Evolutionary conservation across 148 eudicot genomes (phyloP), one percentile per base, ranked within the genome.

Genomic region (Rhododendron griersonianum): DNA sequence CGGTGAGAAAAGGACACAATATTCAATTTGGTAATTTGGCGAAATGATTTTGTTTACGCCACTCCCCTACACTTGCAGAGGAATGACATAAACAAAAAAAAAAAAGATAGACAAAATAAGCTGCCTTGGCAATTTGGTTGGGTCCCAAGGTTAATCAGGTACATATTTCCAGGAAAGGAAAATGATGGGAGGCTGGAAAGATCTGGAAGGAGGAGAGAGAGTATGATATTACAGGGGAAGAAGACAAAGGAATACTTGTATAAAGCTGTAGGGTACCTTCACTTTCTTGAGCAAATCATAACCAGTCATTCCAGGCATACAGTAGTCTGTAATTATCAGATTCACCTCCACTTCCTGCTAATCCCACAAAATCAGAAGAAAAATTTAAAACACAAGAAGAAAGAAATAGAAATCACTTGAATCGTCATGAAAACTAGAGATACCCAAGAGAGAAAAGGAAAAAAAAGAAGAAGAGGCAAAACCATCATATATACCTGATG

Each of bases 231-330:
- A 11, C 9, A 67, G 39, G 67, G 51, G 85, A 81, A 84, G 21
- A 44, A 55, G 50, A 84, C 82, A 83, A 79, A 51, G 80, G 67
- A 85, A 79, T 81, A 87, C 45, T 41, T 41, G 9, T n/a, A 82
- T 28, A 53, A 83, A 89, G 37, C 76, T n/a, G 30, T 69, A 85
- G 33, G 82, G 83, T 88, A 96, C 99, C 96, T 96, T 96, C 87
- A 96, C 91, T 95, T 94, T 95, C 91, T 93, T 96, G 63, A 96
- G 95, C 93, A 96, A 92, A 90, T 96, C 99, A 92, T 96, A 96
- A 84, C 99, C 99, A 81, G 98, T 96, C 98, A 96, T 96, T 75
- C 95, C 98, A 82, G 99, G 99, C 99, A 96, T 96, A 87, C 96
- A 96, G 81, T 96, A 96, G 87, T 96, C 99, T 84, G 99, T 95